phyloP scores from a whole-genome alignment of 108 stramenopile species.

The Schizochytrium sp. region DNA sequence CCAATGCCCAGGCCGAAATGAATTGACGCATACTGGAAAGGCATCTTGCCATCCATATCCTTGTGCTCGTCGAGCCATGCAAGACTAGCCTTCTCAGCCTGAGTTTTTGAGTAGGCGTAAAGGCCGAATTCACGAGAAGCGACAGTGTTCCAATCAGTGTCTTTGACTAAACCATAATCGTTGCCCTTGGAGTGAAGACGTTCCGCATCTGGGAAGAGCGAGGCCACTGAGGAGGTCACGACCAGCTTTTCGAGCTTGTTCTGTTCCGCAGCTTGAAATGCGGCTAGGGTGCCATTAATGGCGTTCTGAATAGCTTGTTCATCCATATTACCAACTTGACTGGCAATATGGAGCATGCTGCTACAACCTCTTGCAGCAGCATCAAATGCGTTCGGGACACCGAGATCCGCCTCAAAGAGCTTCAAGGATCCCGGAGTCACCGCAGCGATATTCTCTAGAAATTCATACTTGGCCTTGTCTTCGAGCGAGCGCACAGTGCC shows the following conservation, averaged over 20 bases:
- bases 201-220: background rate
- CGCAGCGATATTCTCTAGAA: background rate
- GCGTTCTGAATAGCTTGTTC: background rate
- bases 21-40: background rate
- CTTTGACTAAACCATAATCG: background rate
- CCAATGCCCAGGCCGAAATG: background rate
- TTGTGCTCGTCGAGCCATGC: background rate
- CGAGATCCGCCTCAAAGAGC: background rate
- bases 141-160: conserved; percentile 28
- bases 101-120: background rate
- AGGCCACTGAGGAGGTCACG: conserved; percentile 16
- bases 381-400: background rate
- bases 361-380: background rate
- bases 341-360: conserved; percentile 39
- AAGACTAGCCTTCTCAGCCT: conserved; percentile 1
- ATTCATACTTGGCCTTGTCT: background rate
- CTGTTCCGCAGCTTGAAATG: background rate
- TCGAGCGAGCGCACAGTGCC: conserved; percentile 26
- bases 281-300: background rate
- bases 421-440: background rate
- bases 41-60: background rate
- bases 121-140: background rate
- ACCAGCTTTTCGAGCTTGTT: background rate
- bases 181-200: background rate
- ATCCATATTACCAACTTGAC: background rate